Conservation (phyloP, 2,329 filamentous ascomycete species). For the Colletotrichum musicola region DNA sequence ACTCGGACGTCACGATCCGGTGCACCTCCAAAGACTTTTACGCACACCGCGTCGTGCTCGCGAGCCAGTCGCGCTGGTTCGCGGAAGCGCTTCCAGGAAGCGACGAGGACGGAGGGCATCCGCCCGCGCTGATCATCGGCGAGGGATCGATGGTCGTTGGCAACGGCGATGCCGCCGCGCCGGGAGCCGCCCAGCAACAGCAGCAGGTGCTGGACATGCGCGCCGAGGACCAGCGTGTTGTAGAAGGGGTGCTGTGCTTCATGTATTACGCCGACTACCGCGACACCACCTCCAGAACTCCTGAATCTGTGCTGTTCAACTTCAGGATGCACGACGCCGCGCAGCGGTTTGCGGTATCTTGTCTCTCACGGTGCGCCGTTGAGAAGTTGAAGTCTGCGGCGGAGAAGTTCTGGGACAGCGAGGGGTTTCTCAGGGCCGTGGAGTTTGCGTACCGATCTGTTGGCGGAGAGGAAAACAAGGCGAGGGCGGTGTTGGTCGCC, state of each 20-base stretch:
- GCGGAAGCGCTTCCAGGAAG: not conserved
- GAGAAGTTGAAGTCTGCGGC: not conserved
- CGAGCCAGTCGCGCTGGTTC: constrained; percentile 13
- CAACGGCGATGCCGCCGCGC: not conserved
- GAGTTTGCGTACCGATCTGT: not conserved
- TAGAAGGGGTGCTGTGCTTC: not conserved
- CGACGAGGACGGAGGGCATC: not conserved
- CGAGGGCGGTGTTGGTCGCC: not conserved
- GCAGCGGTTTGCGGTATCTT: not conserved
- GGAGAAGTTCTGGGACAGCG: not conserved
- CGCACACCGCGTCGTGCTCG: constrained; percentile 18
- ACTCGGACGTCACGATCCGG: constrained; percentile 5
- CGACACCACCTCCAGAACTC: not conserved
- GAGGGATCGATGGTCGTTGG: not conserved
- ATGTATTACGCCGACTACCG: constrained; percentile 7
- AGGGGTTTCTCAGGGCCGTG: not conserved
- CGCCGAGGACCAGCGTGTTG: not conserved
- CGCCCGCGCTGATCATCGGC: not conserved
- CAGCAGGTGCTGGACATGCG: not conserved
- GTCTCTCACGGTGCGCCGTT: not conserved
- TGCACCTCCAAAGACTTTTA: constrained; percentile 1
- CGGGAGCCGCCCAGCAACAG: not conserved
- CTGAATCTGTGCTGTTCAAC: not conserved
- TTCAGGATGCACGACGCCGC: not conserved
- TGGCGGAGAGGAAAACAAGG: not conserved